These are phyloP conservation scores for Penicillium manginii DNA, from an alignment of 495 filamentous ascomycete genomes.

Conservation along the genomic window DNA sequence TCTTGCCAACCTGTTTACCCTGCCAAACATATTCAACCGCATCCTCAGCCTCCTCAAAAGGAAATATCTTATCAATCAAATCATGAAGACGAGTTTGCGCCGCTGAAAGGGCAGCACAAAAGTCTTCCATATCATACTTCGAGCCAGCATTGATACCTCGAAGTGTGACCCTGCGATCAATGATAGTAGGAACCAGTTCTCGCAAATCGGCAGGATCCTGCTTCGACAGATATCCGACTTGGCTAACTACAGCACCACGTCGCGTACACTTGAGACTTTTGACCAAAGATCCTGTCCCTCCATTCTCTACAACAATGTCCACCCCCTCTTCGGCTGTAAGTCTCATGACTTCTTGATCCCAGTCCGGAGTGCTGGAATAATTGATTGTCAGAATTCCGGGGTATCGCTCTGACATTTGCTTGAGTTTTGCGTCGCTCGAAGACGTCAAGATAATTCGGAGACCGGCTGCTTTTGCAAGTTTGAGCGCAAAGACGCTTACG, in stretches of 20 bases:
- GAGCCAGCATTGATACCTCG: conserved; percentile 48
- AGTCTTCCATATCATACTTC: conserved; percentile 38
- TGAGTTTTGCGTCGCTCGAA: conserved; percentile 39
- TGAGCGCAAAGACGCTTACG: conserved; percentile 39
- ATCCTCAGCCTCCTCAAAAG: conserved; percentile 40
- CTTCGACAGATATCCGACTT: conserved; percentile 45
- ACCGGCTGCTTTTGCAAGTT: conserved; percentile 37
- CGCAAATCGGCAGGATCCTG: conserved; percentile 27
- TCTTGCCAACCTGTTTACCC: conserved; percentile 42
- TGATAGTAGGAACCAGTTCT: conserved; percentile 35
- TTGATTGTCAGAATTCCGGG: conserved; percentile 36
- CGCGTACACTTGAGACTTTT: conserved; percentile 39
- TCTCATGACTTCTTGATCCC: conserved; percentile 39
- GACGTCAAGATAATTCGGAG: conserved; percentile 39
- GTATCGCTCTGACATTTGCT: conserved; percentile 21
- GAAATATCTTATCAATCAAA: conserved; percentile 34
- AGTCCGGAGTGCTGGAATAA: conserved; percentile 34
- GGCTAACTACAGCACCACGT: conserved; percentile 41
- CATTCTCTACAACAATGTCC: conserved; percentile 45
- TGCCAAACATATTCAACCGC: conserved; percentile 42
- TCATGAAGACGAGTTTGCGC: conserved; percentile 31
- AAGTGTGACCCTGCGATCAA: conserved; percentile 36
- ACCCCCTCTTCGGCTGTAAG: conserved; percentile 41
- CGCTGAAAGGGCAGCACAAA: conserved; percentile 31
- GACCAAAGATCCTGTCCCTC: conserved; percentile 36